These are phyloP conservation scores for Monotropa hypopitys DNA, from an alignment of 179 eudicot species.

Conservation along the genomic window DNA sequence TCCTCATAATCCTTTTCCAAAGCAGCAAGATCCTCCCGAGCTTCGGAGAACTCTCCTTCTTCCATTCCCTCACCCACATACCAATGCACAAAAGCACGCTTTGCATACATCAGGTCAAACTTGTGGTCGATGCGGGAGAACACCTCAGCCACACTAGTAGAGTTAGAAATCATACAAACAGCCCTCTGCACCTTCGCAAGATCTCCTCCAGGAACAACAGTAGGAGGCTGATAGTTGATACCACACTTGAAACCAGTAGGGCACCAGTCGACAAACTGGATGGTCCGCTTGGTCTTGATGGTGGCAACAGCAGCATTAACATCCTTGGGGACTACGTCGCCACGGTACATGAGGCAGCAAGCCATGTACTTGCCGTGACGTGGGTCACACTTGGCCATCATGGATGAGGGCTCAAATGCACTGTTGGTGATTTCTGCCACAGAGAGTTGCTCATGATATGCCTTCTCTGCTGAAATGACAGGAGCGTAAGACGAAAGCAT, in stretches of 20 bases:
- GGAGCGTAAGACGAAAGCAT: slow-evolving; percentile 36
- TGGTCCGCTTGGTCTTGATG: slow-evolving; percentile 32
- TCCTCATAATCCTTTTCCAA: slow-evolving; percentile 40
- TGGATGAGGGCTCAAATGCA: slow-evolving; percentile 32
- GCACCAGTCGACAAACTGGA: slow-evolving; percentile 37
- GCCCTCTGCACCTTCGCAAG: slow-evolving; percentile 42
- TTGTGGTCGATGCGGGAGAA: slow-evolving; percentile 33
- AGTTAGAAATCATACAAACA: slow-evolving; percentile 39
- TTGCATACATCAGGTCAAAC: slow-evolving; percentile 37
- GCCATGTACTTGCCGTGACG: slow-evolving; percentile 36
- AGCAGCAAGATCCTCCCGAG: slow-evolving; percentile 38
- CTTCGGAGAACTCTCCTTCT: slow-evolving; percentile 41
- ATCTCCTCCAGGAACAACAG: slow-evolving; percentile 35
- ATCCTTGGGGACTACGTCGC: slow-evolving; percentile 36
- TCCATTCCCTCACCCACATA: slow-evolving; percentile 46
- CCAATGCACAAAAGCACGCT: slow-evolving; percentile 42
- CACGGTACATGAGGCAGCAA: slow-evolving; percentile 36
- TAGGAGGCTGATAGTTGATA: slow-evolving; percentile 33
- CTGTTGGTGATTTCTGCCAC: slow-evolving; percentile 36
- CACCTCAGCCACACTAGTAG: slow-evolving; percentile 38
- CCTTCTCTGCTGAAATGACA: slow-evolving; percentile 32
- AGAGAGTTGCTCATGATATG: slow-evolving; percentile 31
- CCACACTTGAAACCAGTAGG: slow-evolving; percentile 39
- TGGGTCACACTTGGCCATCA: slow-evolving; percentile 39
- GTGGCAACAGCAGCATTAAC: slow-evolving; percentile 33